Base-by-base conservation (phyloP, 202 grass and related monocot genomes). In the Musa balbisiana region DNA sequence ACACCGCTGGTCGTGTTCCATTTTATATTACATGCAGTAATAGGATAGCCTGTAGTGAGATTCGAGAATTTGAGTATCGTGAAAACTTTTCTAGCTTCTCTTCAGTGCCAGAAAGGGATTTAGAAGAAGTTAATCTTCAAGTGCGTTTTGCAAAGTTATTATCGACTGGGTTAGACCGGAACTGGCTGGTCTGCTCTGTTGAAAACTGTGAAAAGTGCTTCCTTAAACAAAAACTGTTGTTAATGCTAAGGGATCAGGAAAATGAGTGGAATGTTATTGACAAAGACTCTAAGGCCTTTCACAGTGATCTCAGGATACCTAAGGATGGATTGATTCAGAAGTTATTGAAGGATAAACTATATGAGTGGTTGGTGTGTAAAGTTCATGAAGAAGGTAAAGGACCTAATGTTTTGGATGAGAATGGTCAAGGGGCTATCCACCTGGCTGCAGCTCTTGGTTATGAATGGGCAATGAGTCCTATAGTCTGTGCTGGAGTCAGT, bases 21-120 rank as follows among this genome's bases (percentile, higher is more conserved):
- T 96, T 96, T 72, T 96, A 96, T 20, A 83, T 96, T 66, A 96
- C 92, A 76, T 88, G 89, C 60, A 90, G 89, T 56, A 92, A 96
- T 81, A 86, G 92, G 73, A 78, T 92, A 64, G 89, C 92, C 52
- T 90, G 92, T 74, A 96, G 92, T 15, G 93, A 97, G 83, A 75
- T 93, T 64, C 93, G 90, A 10, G 93, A 97, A 81, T 97, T 97
- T 86, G 93, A 97, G 58, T 97, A 87, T 59, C 82, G 81, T 71
- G 76, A 84, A 79, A 81, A 53, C 80, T n/a, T 53, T 23, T 51
- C 49, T 27, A 51, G n/a, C 1, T 59, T n/a, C 22, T 65, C 33
- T 77, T 77, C 26, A 15, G 59, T 66, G 26, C 10, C n/a, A 26
- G 11, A 16, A 65, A 65, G 5, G 43, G 59, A 65, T 64, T n/a